Conservation (phyloP, 805 yeast species). For the Candida piceae region DNA sequence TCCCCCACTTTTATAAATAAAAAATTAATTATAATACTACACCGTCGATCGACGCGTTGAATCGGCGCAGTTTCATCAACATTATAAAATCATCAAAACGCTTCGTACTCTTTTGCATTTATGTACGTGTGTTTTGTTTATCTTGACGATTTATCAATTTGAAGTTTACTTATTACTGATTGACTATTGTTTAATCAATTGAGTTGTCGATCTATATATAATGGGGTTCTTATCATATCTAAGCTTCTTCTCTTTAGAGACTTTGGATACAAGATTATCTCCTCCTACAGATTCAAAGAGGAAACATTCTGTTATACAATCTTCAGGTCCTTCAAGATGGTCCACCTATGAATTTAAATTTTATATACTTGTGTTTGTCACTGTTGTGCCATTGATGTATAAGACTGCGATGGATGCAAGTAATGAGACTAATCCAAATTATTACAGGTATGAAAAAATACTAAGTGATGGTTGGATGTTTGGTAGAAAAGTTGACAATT, state of each 20-base stretch:
- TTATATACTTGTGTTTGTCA: constrained; percentile 55
- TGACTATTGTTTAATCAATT: too few species aligned
- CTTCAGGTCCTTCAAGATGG: constrained; percentile 56
- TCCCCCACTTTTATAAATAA: too few species aligned
- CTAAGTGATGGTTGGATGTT: constrained; percentile 83
- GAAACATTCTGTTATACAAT: constrained; percentile 28
- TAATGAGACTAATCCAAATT: constrained; percentile 69
- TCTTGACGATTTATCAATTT: too few species aligned
- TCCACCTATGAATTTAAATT: constrained; percentile 65
- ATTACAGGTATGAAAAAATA: constrained; percentile 52
- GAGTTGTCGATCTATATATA: too few species aligned
- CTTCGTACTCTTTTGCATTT: too few species aligned
- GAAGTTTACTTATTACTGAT: too few species aligned
- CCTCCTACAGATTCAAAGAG: constrained; percentile 33
- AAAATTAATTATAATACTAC: too few species aligned
- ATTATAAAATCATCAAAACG: too few species aligned
- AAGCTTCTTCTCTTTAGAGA: constrained; percentile 43
- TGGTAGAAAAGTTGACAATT: constrained; percentile 87
- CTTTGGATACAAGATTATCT: constrained; percentile 46
- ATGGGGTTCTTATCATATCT: constrained; percentile 10
- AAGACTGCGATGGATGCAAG: constrained; percentile 79
- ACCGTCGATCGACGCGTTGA: too few species aligned
- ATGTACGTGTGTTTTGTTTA: too few species aligned
- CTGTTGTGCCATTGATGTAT: constrained; percentile 79
- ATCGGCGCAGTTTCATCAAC: too few species aligned